These are phyloP conservation scores for Chaetomium fimeti DNA, from an alignment of 495 filamentous ascomycete genomes.

Conservation along the genomic window DNA sequence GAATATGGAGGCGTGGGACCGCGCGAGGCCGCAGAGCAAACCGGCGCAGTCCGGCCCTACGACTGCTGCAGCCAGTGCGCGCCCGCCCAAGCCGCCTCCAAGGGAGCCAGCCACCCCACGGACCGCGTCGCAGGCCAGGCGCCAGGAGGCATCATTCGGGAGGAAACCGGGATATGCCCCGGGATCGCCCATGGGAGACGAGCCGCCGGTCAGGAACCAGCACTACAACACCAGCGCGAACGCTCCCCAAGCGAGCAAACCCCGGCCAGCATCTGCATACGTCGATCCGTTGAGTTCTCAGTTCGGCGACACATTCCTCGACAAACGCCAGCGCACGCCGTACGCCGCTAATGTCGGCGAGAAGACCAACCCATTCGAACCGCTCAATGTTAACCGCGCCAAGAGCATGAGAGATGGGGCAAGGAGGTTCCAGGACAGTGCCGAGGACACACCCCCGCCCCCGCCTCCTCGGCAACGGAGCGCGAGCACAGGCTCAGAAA, in stretches of 20 bases:
- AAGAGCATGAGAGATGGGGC: conserved; percentile 40
- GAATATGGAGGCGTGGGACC: conserved; percentile 65
- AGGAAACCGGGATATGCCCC: conserved; percentile 43
- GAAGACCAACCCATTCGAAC: conserved; percentile 57
- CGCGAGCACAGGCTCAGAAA: conserved; percentile 33
- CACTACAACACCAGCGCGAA: conserved; percentile 43
- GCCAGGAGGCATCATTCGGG: conserved; percentile 48
- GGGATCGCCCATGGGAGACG: conserved; percentile 44
- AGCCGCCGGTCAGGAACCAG: conserved; percentile 46
- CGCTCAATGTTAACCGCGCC: conserved; percentile 38
- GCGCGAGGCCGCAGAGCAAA: conserved; percentile 50
- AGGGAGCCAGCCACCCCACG: conserved; percentile 35
- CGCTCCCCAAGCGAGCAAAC: conserved; percentile 24
- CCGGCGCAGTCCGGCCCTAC: conserved; percentile 13
- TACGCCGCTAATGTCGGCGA: conserved; percentile 71
- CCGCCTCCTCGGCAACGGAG: conserved; percentile 34
- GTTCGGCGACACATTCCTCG: conserved; percentile 44
- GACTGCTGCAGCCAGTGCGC: conserved; percentile 2
- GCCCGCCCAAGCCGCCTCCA: conserved; percentile 31
- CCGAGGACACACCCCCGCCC: conserved; percentile 15
- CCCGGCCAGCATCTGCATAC: conserved; percentile 25
- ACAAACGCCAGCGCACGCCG: conserved; percentile 61
- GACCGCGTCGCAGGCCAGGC: conserved; percentile 45
- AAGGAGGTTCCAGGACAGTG: conserved; percentile 13
- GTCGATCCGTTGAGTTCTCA: conserved; percentile 46